These are phyloP conservation scores for Penicillium dipodomyicola DNA, from an alignment of 495 filamentous ascomycete genomes.

Conservation along the genomic window DNA sequence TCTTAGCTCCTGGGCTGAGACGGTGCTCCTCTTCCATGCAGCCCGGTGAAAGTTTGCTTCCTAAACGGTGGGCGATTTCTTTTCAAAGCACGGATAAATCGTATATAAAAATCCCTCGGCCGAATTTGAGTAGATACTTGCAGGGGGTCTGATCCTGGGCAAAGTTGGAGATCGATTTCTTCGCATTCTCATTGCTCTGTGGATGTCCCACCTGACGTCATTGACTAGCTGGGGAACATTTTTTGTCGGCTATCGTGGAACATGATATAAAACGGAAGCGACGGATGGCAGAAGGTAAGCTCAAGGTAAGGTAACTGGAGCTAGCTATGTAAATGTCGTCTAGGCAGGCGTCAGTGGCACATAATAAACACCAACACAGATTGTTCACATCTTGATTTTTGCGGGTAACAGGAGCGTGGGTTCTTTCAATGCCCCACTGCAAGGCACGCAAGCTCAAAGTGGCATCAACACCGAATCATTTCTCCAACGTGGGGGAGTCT, in stretches of 20 bases:
- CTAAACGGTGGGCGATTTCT: neutral
- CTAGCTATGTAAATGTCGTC: neutral
- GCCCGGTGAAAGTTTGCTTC: neutral
- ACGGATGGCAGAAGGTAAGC: neutral
- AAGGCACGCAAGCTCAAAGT: constrained; percentile 10
- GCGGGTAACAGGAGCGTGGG: neutral
- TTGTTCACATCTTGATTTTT: constrained; percentile 5
- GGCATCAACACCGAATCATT: neutral
- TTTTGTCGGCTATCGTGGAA: constrained; percentile 20
- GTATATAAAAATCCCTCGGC: neutral
- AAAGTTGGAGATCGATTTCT: constrained; percentile 6
- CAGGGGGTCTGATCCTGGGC: constrained; percentile 26
- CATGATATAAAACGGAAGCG: neutral
- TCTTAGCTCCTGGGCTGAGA: constrained; percentile 5
- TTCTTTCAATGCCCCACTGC: constrained; percentile 13
- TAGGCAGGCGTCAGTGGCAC: constrained; percentile 20
- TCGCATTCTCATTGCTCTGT: constrained; percentile 7
- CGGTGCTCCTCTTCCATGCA: constrained; percentile 5
- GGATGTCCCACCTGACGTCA: constrained; percentile 11
- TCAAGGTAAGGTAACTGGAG: neutral
- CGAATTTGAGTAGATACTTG: neutral
- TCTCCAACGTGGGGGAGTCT: constrained; percentile 4
- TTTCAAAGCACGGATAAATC: neutral
- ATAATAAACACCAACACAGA: neutral
- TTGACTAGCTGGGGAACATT: constrained; percentile 8